phyloP scores from a whole-genome alignment of 805 yeast species.

The Wickerhamiella siamensis region DNA sequence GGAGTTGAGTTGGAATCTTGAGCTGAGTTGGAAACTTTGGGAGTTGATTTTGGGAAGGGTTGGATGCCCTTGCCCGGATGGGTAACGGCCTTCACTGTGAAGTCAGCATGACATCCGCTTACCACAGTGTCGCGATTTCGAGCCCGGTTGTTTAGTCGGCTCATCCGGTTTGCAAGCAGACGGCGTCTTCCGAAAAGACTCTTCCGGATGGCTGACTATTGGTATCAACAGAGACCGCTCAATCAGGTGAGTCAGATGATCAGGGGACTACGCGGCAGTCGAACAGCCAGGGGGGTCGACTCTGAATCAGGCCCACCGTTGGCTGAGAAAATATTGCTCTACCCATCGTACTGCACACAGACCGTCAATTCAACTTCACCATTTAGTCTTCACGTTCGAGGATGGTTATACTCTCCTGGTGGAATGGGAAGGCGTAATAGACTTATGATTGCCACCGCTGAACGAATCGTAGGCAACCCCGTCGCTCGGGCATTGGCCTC shows the following conservation, averaged over 20 bases:
- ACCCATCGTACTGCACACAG: slow-evolving; percentile 7
- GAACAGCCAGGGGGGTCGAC: slow-evolving; percentile 4
- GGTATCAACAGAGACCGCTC: slow-evolving; percentile 3
- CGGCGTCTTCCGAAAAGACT: neutral
- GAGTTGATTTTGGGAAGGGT: too few species aligned
- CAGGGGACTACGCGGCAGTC: neutral
- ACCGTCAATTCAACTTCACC: neutral
- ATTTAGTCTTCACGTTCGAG: slow-evolving; percentile 34
- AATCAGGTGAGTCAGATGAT: slow-evolving; percentile 1
- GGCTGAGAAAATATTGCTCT: slow-evolving; percentile 2
- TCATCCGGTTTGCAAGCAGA: neutral
- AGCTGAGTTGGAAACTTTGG: too few species aligned
- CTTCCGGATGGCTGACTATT: slow-evolving; percentile 8
- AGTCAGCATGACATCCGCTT: neutral
- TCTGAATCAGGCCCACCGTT: slow-evolving; percentile 1
- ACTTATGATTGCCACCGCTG: slow-evolving; percentile 30
- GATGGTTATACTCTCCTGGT: slow-evolving; percentile 60
- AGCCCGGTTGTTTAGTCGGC: slow-evolving; percentile 1
- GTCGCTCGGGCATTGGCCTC: slow-evolving; percentile 14
- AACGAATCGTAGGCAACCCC: slow-evolving; percentile 18
- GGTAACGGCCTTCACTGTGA: too few species aligned
- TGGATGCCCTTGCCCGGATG: too few species aligned
- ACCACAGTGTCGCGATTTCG: slow-evolving; percentile 2
- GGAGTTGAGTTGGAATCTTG: too few species aligned
- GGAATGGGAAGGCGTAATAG: slow-evolving; percentile 55